Percentiles rank a stretch among this genome's conserved stretches.
These are phyloP conservation scores for Penicillium italicum DNA, from an alignment of 2,329 filamentous ascomycete species.

Conservation along the genomic window DNA sequence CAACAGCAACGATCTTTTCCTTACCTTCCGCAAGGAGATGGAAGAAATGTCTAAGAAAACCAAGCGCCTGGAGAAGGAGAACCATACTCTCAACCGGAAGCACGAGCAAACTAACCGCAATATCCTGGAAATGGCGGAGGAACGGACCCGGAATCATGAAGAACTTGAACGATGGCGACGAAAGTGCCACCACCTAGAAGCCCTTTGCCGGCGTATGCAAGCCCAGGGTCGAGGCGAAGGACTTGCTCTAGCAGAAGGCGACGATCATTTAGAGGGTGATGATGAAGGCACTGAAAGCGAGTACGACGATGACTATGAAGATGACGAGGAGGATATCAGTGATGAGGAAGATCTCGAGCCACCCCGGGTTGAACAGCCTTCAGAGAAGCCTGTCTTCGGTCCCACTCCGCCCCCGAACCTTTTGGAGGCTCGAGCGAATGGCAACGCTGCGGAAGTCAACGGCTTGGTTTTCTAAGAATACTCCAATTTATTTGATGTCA, in stretches of 20 bases:
- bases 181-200: slow-evolving; percentile 87
- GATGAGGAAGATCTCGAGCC: slow-evolving; percentile 51
- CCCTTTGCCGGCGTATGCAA: slow-evolving; percentile 94
- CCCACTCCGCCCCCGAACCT: slow-evolving; percentile 52
- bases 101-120: slow-evolving; percentile 92
- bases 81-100: slow-evolving; percentile 83
- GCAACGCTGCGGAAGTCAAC: slow-evolving; percentile 44
- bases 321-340: slow-evolving; percentile 59
- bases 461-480: slow-evolving; percentile 25
- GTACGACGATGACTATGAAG: slow-evolving; percentile 59
- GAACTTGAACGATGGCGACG: slow-evolving; percentile 75
- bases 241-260: slow-evolving; percentile 54
- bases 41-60: slow-evolving; percentile 99
- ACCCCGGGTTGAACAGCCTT: slow-evolving; percentile 29
- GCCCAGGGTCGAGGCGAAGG: slow-evolving; percentile 80
- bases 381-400: slow-evolving; percentile 45
- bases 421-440: slow-evolving; percentile 45
- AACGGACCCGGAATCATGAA: slow-evolving; percentile 71
- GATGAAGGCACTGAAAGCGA: slow-evolving; percentile 42
- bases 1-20: slow-evolving; percentile 94
- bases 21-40: slow-evolving; percentile 98
- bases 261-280: slow-evolving; percentile 51
- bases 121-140: slow-evolving; percentile 95
- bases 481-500: slow-evolving; percentile 1
- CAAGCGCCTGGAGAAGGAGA: slow-evolving; percentile 94